phyloP scores from a whole-genome alignment of 163 green algal species.

The Chlorella variabilis region DNA sequence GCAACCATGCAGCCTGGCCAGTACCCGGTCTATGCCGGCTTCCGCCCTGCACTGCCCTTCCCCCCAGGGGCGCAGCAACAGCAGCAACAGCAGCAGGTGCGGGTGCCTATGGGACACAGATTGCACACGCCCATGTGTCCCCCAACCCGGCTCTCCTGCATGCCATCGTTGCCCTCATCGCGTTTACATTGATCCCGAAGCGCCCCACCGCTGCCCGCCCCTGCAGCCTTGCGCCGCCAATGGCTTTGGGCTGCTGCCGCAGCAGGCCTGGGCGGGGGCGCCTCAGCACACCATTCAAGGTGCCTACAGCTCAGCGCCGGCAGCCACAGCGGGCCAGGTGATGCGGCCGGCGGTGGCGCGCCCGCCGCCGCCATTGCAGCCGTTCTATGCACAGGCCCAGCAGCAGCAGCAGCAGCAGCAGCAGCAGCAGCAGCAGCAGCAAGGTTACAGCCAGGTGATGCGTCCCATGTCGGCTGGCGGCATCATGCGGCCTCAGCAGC shows the following conservation, averaged over 20 bases:
- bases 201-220: too few relatives aligned
- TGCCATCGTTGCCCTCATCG: too few relatives aligned
- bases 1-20: conserved; percentile 12
- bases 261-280: not conserved
- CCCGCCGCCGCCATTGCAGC: conserved; percentile 22
- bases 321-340: not conserved
- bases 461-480: not conserved
- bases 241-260: not conserved
- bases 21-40: not conserved
- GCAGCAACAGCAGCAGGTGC: not conserved
- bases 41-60: conserved; percentile 10
- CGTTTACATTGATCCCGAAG: too few relatives aligned
- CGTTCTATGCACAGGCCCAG: not conserved
- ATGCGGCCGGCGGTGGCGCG: not conserved
- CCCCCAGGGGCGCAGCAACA: not conserved
- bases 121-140: too few relatives aligned
- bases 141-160: too few relatives aligned
- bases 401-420: not conserved
- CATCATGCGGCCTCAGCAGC: conserved; percentile 23
- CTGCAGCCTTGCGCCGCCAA: too few relatives aligned
- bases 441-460: not conserved
- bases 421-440: not conserved
- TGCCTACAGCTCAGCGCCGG: too few relatives aligned
- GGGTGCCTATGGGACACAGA: too few relatives aligned
- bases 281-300: too few relatives aligned